Evolutionary conservation across 2,329 filamentous ascomycete species (phyloP).

Genomic region (Thermochaetoides dissita): DNA sequence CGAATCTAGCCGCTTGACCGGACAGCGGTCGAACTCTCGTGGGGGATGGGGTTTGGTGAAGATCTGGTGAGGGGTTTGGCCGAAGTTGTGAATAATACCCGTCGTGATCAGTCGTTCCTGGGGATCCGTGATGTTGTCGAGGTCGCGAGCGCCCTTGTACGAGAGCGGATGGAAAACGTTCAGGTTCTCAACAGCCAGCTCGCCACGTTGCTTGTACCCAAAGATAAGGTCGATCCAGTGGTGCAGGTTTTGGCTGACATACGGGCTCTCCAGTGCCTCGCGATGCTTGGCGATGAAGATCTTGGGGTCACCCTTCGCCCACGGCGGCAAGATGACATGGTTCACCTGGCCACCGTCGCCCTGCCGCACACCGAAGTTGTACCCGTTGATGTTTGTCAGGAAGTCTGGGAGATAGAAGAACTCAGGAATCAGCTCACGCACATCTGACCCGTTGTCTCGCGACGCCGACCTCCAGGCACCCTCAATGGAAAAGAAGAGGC

Average conservation of each 20-base stretch:
- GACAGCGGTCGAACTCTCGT: slow-evolving; percentile 55
- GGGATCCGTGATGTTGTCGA: slow-evolving; percentile 81
- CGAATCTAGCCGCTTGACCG: slow-evolving; percentile 59
- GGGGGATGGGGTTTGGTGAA: slow-evolving; percentile 69
- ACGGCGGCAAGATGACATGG: slow-evolving; percentile 77
- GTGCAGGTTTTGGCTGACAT: slow-evolving; percentile 79
- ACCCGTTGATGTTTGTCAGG: slow-evolving; percentile 80
- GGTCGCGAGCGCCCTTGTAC: slow-evolving; percentile 82
- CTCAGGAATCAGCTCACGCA: slow-evolving; percentile 86
- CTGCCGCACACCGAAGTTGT: slow-evolving; percentile 83
- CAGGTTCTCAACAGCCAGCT: slow-evolving; percentile 76
- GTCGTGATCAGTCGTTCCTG: slow-evolving; percentile 80
- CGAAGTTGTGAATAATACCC: slow-evolving; percentile 96
- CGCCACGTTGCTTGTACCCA: slow-evolving; percentile 83
- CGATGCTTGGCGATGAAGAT: slow-evolving; percentile 92
- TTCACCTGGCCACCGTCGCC: slow-evolving; percentile 69
- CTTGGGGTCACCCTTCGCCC: slow-evolving; percentile 91
- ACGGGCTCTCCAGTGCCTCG: slow-evolving; percentile 86
- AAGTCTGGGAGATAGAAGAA: slow-evolving; percentile 97
- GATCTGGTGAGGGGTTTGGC: slow-evolving; percentile 90
- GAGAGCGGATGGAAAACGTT: slow-evolving; percentile 96
- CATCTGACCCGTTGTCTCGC: slow-evolving; percentile 79
- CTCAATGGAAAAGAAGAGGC: slow-evolving; percentile 84
- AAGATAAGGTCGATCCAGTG: slow-evolving; percentile 95
- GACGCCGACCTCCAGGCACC: slow-evolving; percentile 88